A percentile compares a stretch with the other conserved stretches of the same genome.
phyloP scores from a whole-genome alignment of 345 rosid species.

The Populus simonii region DNA sequence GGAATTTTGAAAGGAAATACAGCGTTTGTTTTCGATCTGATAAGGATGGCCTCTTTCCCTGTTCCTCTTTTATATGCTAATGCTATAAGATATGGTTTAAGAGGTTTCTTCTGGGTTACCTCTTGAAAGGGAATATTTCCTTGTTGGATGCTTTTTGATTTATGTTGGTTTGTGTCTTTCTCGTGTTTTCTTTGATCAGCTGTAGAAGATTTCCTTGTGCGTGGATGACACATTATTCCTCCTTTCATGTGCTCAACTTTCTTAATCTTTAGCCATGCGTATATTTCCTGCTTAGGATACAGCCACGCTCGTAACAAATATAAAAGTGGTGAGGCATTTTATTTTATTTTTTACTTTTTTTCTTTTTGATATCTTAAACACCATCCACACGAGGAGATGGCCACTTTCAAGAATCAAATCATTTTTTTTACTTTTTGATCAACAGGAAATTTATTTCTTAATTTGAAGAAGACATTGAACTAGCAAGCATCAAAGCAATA shows the following conservation, averaged over 20 bases:
- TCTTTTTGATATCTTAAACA: too few relatives aligned
- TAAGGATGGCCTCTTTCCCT: not conserved
- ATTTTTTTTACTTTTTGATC: too few relatives aligned
- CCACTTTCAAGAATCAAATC: too few relatives aligned
- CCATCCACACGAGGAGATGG: too few relatives aligned
- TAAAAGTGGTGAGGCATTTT: not conserved
- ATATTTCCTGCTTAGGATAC: not conserved
- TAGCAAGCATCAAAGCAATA: too few relatives aligned
- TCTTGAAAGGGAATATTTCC: slow-evolving; percentile 8
- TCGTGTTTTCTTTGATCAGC: not conserved
- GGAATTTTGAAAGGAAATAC: too few relatives aligned
- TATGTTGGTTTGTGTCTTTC: not conserved
- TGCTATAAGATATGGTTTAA: not conserved
- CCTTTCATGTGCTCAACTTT: not conserved
- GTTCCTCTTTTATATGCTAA: not conserved
- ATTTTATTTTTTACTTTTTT: too few relatives aligned
- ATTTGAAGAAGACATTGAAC: too few relatives aligned
- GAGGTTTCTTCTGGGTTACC: slow-evolving; percentile 16
- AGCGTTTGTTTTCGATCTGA: not conserved
- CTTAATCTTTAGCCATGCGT: not conserved
- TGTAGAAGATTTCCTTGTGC: not conserved
- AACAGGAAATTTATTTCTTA: too few relatives aligned
- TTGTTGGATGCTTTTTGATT: not conserved
- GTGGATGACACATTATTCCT: not conserved
- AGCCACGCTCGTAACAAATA: not conserved